phyloP scores from a whole-genome alignment of 495 filamentous ascomycete genomes.

The Hypoxylon intermedium region DNA sequence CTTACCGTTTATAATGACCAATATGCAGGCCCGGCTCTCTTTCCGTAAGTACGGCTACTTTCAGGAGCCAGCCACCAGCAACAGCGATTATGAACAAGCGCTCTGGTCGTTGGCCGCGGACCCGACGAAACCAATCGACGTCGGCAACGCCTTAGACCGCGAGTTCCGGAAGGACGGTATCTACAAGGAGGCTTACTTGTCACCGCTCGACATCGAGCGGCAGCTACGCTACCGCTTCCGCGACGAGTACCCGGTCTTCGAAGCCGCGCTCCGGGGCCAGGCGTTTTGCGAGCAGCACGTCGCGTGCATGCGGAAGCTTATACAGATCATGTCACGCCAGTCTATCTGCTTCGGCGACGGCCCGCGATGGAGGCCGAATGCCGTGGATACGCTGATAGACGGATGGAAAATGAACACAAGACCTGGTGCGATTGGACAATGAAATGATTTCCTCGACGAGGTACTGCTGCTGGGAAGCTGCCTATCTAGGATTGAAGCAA shows the following conservation, averaged over 20 bases:
- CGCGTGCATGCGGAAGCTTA: slow-evolving; percentile 19
- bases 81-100: background rate
- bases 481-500: too few species aligned
- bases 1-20: slow-evolving; percentile 19
- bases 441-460: too few species aligned
- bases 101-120: slow-evolving; percentile 7
- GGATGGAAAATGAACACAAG: slow-evolving; percentile 14
- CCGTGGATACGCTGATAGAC: slow-evolving; percentile 9
- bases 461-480: too few species aligned
- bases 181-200: slow-evolving; percentile 18
- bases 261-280: slow-evolving; percentile 22
- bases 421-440: background rate
- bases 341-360: slow-evolving; percentile 29
- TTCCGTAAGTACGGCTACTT: slow-evolving; percentile 27
- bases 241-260: slow-evolving; percentile 28
- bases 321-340: slow-evolving; percentile 21
- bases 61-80: background rate
- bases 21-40: slow-evolving; percentile 27
- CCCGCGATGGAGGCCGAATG: slow-evolving; percentile 23
- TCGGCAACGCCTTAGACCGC: too few species aligned
- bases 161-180: slow-evolving; percentile 5
- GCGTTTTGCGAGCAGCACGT: slow-evolving; percentile 18
- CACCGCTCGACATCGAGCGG: slow-evolving; percentile 20
- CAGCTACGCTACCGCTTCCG: slow-evolving; percentile 20
- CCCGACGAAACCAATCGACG: background rate